Evolutionary conservation across 805 yeast genomes (phyloP).

Genomic region (Kurtzmaniella cleridarum): DNA sequence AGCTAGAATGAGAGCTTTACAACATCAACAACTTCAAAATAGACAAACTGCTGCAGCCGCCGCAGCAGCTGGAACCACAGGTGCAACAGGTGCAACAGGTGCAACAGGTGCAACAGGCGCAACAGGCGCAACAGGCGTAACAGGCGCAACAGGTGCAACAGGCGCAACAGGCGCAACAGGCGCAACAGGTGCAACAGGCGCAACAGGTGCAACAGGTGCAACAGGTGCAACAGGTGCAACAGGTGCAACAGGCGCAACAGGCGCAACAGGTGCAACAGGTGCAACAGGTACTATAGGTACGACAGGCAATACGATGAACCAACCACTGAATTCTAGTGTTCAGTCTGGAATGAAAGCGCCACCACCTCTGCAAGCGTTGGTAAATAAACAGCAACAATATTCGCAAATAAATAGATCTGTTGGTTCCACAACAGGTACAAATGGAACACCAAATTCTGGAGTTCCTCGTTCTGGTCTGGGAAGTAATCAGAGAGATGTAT

Average conservation of each 20-base stretch:
- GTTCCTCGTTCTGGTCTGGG: not conserved
- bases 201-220: not conserved
- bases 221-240: not conserved
- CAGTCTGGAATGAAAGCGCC: not conserved
- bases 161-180: slow-evolving; percentile 3
- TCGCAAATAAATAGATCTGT: not conserved
- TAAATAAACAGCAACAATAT: not conserved
- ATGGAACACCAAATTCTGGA: not conserved
- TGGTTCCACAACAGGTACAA: not conserved
- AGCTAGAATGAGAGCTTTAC: slow-evolving; percentile 39
- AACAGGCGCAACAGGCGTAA: slow-evolving; percentile 1
- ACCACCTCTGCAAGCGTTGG: not conserved
- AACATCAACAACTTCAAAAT: slow-evolving; percentile 29
- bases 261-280: not conserved
- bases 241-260: not conserved
- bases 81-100: slow-evolving; percentile 4
- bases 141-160: slow-evolving; percentile 1
- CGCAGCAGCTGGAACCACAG: slow-evolving; percentile 8
- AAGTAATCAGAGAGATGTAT: not conserved
- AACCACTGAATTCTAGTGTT: not conserved
- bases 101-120: slow-evolving; percentile 8
- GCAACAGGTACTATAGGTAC: not conserved
- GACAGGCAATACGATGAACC: not conserved
- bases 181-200: not conserved
- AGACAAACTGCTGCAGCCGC: slow-evolving; percentile 7